Evolutionary conservation across 2,329 filamentous ascomycete species (phyloP).

Genomic region (Colletotrichum spaethianum): DNA sequence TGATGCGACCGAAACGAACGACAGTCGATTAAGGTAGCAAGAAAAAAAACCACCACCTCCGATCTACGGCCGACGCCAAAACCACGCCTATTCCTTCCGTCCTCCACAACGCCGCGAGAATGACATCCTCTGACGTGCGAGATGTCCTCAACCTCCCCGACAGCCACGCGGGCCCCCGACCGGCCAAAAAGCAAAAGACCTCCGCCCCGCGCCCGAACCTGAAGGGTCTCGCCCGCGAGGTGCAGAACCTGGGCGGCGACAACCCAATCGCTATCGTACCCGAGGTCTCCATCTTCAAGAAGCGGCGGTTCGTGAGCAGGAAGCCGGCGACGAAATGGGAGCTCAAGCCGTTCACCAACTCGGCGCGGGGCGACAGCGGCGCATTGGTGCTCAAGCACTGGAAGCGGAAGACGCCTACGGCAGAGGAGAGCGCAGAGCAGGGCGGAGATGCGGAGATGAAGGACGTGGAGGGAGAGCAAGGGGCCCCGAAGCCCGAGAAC

Average conservation of each 20-base stretch:
- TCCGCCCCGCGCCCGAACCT: constrained; percentile 71
- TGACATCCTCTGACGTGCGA: constrained; percentile 86
- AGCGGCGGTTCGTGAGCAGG: constrained; percentile 66
- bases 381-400: constrained; percentile 83
- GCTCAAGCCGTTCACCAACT: constrained; percentile 80
- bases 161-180: constrained; percentile 63
- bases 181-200: constrained; percentile 82
- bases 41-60: constrained; percentile 22
- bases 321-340: constrained; percentile 76
- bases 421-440: constrained; percentile 50
- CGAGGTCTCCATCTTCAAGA: constrained; percentile 72
- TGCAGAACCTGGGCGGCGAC: constrained; percentile 75
- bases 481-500: constrained; percentile 61
- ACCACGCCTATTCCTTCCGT: background rate
- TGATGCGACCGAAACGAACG: constrained; percentile 20
- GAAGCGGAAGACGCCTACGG: constrained; percentile 73
- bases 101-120: constrained; percentile 54
- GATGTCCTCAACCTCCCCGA: constrained; percentile 89
- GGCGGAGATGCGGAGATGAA: constrained; percentile 46
- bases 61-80: constrained; percentile 9
- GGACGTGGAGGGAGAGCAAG: constrained; percentile 53
- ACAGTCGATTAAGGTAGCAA: constrained; percentile 7
- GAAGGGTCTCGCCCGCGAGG: constrained; percentile 76
- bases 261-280: constrained; percentile 78
- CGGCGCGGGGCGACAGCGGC: constrained; percentile 76